Base-by-base conservation (phyloP, 306 rosid species). In the Astragalus membranaceus region DNA sequence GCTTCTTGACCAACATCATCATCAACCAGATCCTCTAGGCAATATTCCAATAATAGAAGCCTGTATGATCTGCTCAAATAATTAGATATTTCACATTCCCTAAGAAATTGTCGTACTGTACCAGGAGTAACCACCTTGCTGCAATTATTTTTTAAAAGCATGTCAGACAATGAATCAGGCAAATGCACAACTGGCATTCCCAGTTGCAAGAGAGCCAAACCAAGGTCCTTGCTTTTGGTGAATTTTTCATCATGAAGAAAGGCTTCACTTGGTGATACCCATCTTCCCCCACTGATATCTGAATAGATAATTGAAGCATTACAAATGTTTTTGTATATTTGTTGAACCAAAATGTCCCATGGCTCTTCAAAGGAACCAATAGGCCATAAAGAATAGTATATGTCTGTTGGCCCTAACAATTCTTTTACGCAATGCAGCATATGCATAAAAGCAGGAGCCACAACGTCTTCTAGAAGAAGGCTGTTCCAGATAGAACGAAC, bases 321-420 rank as follows among this genome's bases (percentile, higher is more conserved):
- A 74, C 74, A 55, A 73, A 90, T 68, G 47, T 62, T 84, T 79
- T 74, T 84, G 88, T 93, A 93, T 78, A 93, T 80, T 70, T 87
- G 83, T 74, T 87, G 80, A 20, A 90, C 98, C 81, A 93, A 85
- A 78, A 82, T 72, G 72, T 53, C 84, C 98, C 98, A 93, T 41
- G 98, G 98, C 92, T 90, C 96, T 80, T 93, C 97, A 83, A 88
- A 93, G 72, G 96, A 80, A 50, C 98, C 98, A 77, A 66, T 67
- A 32, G 98, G 98, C 97, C 96, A 93, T 71, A 90, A 78, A 46
- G 97, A 87, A 81, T 90, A 85, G 85, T 90, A 93, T 16, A 63
- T 36, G 47, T 79, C 51, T 12, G 85, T 85, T 12, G 96, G 94
- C 79, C 90, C 92, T 48, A 88, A 79, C 76, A 85, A 73, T 14